A percentile compares a stretch with the other conserved stretches of the same genome.
Conservation (phyloP, 768 basidiomycete genomes). For the Podaxis sp. region DNA sequence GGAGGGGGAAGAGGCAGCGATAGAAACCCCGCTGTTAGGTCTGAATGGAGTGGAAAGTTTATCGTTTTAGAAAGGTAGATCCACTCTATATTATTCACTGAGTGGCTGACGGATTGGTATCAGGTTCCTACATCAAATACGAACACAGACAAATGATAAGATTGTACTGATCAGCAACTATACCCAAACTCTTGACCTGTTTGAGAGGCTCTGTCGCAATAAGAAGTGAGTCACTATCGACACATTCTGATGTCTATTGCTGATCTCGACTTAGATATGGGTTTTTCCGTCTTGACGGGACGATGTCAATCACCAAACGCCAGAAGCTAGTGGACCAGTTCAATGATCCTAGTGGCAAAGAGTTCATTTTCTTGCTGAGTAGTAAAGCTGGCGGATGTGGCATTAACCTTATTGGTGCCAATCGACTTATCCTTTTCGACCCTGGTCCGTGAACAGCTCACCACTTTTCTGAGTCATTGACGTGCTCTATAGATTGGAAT, state of each 20-base stretch:
- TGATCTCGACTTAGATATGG: conserved; percentile 61
- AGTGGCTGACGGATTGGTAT: not conserved
- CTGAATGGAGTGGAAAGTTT: conserved; percentile 91
- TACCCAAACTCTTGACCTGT: conserved; percentile 91
- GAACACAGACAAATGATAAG: conserved; percentile 84
- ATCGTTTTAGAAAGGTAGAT: conserved; percentile 84
- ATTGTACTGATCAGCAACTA: conserved; percentile 97
- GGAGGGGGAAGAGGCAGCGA: conserved; percentile 41
- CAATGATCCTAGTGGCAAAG: conserved; percentile 89
- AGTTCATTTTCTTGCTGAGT: conserved; percentile 92
- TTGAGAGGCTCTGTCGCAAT: conserved; percentile 82
- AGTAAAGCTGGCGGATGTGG: conserved; percentile 96
- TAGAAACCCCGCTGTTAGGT: conserved; percentile 55
- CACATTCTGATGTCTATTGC: not conserved
- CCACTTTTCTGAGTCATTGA: not conserved
- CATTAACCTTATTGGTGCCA: conserved; percentile 96
- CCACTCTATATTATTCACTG: not conserved
- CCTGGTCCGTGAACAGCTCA: conserved; percentile 54
- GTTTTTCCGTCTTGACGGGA: conserved; percentile 91
- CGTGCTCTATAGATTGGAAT: conserved; percentile 78
- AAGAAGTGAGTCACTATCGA: conserved; percentile 69
- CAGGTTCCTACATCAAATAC: conserved; percentile 85
- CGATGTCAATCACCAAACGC: conserved; percentile 87
- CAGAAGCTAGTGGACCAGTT: conserved; percentile 97
- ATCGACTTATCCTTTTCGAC: conserved; percentile 93